Conservation (phyloP, 345 rosid species). For the Gynandropsis gynandra region DNA sequence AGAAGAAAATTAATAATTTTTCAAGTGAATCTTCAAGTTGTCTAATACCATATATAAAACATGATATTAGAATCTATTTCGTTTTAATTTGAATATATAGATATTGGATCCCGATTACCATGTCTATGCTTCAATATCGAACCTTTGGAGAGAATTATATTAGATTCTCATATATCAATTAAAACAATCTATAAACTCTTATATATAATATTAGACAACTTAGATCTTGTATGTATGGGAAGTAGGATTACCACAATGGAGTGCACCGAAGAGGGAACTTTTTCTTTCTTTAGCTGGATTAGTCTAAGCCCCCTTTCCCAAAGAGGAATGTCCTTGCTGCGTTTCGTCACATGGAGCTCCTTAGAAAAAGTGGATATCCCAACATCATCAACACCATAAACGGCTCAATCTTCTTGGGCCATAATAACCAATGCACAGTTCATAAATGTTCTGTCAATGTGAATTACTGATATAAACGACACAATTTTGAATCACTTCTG, state of each 20-base stretch:
- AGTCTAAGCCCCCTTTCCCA: conserved; percentile 88
- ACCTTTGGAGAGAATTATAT: too few relatives aligned
- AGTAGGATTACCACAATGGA: conserved; percentile 67
- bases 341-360: conserved; percentile 99
- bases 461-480: too few relatives aligned
- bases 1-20: not conserved
- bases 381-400: conserved; percentile 80
- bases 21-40: too few relatives aligned
- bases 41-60: too few relatives aligned
- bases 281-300: conserved; percentile 63
- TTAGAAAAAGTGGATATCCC: conserved; percentile 95
- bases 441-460: conserved; percentile 20
- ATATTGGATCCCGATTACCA: too few relatives aligned
- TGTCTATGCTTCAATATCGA: too few relatives aligned
- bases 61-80: too few relatives aligned
- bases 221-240: not conserved
- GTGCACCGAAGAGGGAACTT: conserved; percentile 68
- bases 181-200: too few relatives aligned
- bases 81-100: too few relatives aligned
- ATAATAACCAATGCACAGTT: not conserved
- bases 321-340: conserved; percentile 94
- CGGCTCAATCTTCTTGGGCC: conserved; percentile 14
- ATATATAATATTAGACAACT: too few relatives aligned
- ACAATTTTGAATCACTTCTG: too few relatives aligned
- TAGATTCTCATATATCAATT: too few relatives aligned